Percentiles rank a stretch among this genome's conserved stretches.
Conservation (phyloP, 176 grass and related monocot genomes). For the Aechmea fasciata region DNA sequence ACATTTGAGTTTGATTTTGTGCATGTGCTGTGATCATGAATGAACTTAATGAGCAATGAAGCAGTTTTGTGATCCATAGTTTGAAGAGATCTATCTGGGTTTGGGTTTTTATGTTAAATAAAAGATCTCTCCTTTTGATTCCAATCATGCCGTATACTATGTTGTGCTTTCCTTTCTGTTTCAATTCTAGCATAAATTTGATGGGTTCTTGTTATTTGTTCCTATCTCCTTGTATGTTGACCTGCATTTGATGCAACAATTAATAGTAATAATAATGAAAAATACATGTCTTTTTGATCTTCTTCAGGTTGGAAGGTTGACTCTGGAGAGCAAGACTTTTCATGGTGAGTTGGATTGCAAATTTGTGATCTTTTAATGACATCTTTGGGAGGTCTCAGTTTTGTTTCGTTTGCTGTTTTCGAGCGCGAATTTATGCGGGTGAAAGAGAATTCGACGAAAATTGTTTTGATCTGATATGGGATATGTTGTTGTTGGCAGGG, state of each 20-base stretch:
- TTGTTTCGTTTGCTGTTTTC: neutral
- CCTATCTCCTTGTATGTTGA: neutral
- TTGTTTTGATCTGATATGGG: neutral
- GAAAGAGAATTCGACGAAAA: neutral
- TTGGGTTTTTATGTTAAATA: neutral
- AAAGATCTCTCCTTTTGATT: neutral
- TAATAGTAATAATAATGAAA: neutral
- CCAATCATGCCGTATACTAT: neutral
- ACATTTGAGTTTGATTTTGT: neutral
- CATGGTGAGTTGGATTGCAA: neutral
- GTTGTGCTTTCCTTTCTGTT: neutral
- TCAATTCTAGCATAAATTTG: neutral
- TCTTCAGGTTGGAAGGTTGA: neutral
- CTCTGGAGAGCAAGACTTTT: neutral
- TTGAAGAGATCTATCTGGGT: neutral
- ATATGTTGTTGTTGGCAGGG: slow-evolving; percentile 31
- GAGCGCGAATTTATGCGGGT: neutral
- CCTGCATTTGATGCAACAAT: neutral
- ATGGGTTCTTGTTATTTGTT: neutral
- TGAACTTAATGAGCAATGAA: neutral
- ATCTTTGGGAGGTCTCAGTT: neutral
- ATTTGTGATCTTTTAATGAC: neutral
- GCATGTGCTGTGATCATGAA: neutral
- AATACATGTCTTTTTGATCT: neutral
- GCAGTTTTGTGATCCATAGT: neutral